These are phyloP conservation scores for Gaertneriomyces sp. DNA, from an alignment of 192 early-diverging fungal genomes.

Conservation along the genomic window DNA sequence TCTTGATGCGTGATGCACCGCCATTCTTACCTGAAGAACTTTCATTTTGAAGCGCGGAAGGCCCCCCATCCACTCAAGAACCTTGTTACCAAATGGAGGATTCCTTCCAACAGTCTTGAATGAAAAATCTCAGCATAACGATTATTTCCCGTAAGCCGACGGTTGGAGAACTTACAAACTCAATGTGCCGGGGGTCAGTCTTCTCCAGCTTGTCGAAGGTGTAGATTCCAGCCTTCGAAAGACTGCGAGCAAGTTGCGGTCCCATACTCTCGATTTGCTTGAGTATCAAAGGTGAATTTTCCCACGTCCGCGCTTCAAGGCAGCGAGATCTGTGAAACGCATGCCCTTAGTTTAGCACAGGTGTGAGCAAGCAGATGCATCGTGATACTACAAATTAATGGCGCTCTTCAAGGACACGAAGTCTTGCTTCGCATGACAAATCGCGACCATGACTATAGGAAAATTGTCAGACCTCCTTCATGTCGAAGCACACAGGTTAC, in stretches of 20 bases:
- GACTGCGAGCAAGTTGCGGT: conserved; percentile 40
- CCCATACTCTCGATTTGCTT: conserved; percentile 63
- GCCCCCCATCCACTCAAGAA: conserved; percentile 23
- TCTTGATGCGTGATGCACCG: neutral
- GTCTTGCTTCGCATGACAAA: conserved; percentile 27
- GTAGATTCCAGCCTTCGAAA: conserved; percentile 45
- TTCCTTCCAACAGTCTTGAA: conserved; percentile 47
- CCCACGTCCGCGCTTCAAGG: conserved; percentile 44
- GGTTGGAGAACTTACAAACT: conserved; percentile 30
- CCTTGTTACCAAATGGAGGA: conserved; percentile 61
- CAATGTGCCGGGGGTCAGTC: conserved; percentile 46
- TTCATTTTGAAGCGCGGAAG: conserved; percentile 32
- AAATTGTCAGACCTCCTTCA: neutral
- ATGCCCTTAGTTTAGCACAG: neutral
- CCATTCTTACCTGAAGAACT: conserved; percentile 30
- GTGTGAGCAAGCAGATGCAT: neutral
- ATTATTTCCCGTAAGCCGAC: neutral
- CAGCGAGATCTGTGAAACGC: conserved; percentile 30
- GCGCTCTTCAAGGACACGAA: conserved; percentile 23
- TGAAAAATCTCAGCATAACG: neutral
- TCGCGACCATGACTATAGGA: conserved; percentile 35
- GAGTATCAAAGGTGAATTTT: conserved; percentile 41
- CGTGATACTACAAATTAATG: conserved; percentile 38
- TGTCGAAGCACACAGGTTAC: neutral
- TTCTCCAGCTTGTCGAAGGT: conserved; percentile 40